phyloP scores from a whole-genome alignment of 106 monocot species.

The Chionographis japonica region DNA sequence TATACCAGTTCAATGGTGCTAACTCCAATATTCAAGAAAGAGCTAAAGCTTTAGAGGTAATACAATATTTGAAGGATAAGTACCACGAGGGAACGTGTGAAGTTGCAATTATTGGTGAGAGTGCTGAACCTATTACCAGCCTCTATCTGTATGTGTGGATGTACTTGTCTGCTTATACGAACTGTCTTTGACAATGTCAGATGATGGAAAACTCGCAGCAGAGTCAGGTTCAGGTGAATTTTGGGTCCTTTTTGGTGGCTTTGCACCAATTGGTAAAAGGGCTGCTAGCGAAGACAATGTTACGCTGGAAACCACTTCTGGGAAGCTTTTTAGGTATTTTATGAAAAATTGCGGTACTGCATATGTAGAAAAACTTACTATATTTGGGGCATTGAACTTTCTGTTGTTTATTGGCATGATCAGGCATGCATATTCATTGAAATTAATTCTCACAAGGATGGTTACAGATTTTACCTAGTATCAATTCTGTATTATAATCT shows the following conservation, averaged over 20 bases:
- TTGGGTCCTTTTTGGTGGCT: slow-evolving; percentile 25
- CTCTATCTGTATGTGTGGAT: not conserved
- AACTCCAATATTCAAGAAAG: slow-evolving; percentile 49
- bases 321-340: slow-evolving; percentile 16
- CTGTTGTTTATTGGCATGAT: too few relatives aligned
- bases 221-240: slow-evolving; percentile 34
- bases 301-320: slow-evolving; percentile 6
- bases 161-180: not conserved
- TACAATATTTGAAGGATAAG: slow-evolving; percentile 38
- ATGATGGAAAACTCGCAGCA: slow-evolving; percentile 24
- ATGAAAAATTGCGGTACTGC: not conserved
- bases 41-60: slow-evolving; percentile 41
- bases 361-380: too few relatives aligned
- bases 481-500: too few relatives aligned
- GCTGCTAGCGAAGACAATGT: slow-evolving; percentile 9
- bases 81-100: slow-evolving; percentile 44
- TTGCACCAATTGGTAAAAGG: slow-evolving; percentile 19
- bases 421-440: too few relatives aligned
- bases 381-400: too few relatives aligned
- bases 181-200: not conserved
- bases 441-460: too few relatives aligned
- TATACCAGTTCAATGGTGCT: slow-evolving; percentile 48
- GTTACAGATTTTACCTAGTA: too few relatives aligned
- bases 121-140: not conserved
- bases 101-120: slow-evolving; percentile 35